Conservation (phyloP, 2,329 filamentous ascomycete species). For the Pseudogymnoascus sp. region DNA sequence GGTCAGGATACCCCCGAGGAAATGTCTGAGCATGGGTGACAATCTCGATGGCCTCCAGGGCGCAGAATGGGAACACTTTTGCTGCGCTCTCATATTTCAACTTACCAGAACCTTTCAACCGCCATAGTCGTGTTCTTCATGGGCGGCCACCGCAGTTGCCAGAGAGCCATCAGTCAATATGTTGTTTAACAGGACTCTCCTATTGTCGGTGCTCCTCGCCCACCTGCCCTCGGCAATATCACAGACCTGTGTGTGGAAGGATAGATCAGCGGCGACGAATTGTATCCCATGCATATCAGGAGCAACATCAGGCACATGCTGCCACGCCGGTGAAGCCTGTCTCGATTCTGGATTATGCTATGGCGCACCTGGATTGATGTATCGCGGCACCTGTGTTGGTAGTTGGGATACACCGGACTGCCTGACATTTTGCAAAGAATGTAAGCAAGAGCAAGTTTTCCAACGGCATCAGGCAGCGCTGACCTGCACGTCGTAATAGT, state of each 20-base stretch:
- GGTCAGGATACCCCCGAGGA: not conserved
- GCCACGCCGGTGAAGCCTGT: constrained; percentile 14
- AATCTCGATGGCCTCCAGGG: not conserved
- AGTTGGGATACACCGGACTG: constrained; percentile 17
- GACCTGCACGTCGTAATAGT: constrained; percentile 14
- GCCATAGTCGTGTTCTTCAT: not conserved
- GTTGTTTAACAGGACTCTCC: not conserved
- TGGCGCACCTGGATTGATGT: constrained; percentile 17
- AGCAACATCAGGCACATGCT: constrained; percentile 15
- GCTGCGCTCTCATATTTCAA: not conserved
- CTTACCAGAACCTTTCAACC: not conserved
- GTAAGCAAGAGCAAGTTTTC: constrained; percentile 10
- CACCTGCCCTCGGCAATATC: not conserved
- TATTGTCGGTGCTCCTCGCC: not conserved
- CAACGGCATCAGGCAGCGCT: constrained; percentile 10
- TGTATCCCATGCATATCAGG: constrained; percentile 14
- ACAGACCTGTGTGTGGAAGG: not conserved
- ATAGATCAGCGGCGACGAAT: constrained; percentile 10
- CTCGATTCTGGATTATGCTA: constrained; percentile 15
- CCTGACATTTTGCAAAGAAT: constrained; percentile 16
- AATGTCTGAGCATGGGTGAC: not conserved
- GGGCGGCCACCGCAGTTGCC: not conserved
- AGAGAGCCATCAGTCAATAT: not conserved
- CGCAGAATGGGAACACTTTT: not conserved
- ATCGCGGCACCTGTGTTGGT: constrained; percentile 18